Conservation (phyloP, 148 eudicot species). For the Rhododendron williamsianum region DNA sequence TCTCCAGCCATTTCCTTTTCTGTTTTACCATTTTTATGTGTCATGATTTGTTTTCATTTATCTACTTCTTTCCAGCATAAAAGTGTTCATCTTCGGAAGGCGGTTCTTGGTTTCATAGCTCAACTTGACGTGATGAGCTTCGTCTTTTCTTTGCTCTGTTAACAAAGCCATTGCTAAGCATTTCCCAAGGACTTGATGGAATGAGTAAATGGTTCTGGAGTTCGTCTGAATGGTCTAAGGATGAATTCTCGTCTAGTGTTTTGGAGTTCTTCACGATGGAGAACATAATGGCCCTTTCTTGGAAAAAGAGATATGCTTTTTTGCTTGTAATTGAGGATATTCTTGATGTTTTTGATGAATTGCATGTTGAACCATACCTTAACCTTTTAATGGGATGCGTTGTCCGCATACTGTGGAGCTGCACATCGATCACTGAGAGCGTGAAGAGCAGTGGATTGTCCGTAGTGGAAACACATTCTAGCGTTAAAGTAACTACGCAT, state of each 20-base stretch:
- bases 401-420: slow-evolving; percentile 63
- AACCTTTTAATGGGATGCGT: slow-evolving; percentile 63
- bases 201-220: slow-evolving; percentile 27
- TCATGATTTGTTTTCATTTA: neutral
- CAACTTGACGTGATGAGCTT: slow-evolving; percentile 74
- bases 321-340: slow-evolving; percentile 84
- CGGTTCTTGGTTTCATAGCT: slow-evolving; percentile 73
- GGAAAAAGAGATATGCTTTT: slow-evolving; percentile 72
- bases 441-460: slow-evolving; percentile 17
- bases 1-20: neutral
- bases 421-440: slow-evolving; percentile 40
- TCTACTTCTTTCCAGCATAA: slow-evolving; percentile 47
- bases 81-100: slow-evolving; percentile 62
- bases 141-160: slow-evolving; percentile 72
- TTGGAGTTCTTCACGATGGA: slow-evolving; percentile 47
- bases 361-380: slow-evolving; percentile 60
- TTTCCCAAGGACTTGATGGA: slow-evolving; percentile 21
- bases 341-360: slow-evolving; percentile 61
- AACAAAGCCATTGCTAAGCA: slow-evolving; percentile 47
- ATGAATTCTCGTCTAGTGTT: slow-evolving; percentile 24
- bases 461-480: slow-evolving; percentile 20
- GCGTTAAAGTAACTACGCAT: slow-evolving; percentile 2
- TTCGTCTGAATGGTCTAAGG: slow-evolving; percentile 20
- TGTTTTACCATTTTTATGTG: neutral
- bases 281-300: slow-evolving; percentile 50